Base-by-base conservation (phyloP, 75 land plant species). In the Adiantum capillusveneris region DNA sequence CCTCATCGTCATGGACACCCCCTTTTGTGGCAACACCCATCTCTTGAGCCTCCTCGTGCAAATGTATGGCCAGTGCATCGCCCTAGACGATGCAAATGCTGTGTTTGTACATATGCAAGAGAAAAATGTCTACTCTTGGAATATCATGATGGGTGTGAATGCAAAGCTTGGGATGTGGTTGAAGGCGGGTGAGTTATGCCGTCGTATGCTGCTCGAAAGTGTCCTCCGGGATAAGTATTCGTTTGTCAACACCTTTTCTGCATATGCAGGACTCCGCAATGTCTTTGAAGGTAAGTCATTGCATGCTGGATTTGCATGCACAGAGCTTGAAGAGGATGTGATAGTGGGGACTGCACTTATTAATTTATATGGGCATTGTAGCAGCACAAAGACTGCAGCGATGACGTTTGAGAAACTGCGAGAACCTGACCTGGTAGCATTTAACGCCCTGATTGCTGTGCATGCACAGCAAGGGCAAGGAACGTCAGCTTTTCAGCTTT, bases 91-190 rank as follows among this genome's bases (percentile, higher is more conserved):
- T 55, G 57, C 57, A 22, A 6, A 17, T 24, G 2, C 18, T 5
- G 57, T 55, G 31, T 55, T 55, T 55, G n/a, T 16, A 14, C 18
- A 26, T 2, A 55, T 55, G 16, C 18, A 17, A 18, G 31, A 26
- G 57, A 55, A 55, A 24, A 55, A 55, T 26, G 29, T 55, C 13
- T 55, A 55, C 24, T 2, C 57, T 11, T 55, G 57, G 57, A 55
- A 55, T 55, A 55, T 55, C 57, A 55, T 55, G 25, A 9, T 55
- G 6, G 57, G 31, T 26, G 16, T 55, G 3, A 28, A 55, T 26
- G 57, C 24, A 26, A 27, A 55, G 31, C 31, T 16, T 28, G 57
- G 57, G 25, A n/a, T 18, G 18, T 30, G 29, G 24, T 28, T 3
- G 22, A 24, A 55, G 25, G 25, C 25, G 18, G 11, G 18, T 9